Evolutionary conservation across 352 stramenopile genomes (phyloP), one percentile per base, ranked within the genome.

Genomic region (Phytophthora melonis): DNA sequence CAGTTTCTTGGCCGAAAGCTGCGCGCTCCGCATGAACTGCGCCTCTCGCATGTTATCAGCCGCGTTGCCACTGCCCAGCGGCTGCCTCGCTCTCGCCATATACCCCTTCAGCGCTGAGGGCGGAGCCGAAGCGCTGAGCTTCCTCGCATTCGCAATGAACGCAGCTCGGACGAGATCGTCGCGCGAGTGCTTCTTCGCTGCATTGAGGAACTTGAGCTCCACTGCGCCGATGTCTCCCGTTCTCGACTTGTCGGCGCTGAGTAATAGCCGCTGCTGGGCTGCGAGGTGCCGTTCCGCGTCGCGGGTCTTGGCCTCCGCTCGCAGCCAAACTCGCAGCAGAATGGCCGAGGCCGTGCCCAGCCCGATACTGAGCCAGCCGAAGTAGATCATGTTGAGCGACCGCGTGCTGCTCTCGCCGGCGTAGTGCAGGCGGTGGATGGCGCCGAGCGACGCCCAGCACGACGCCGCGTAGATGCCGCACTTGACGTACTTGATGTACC

Each of bases 401-500:
- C 63, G 61, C 7, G 68, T 64, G 39, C 69, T 75, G 63, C 63
- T 66, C 55, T 50, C 45, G 1, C 34, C 74, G 3, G 59, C 63
- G 16, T 79, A 52, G 10, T 75, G 63, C 7, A 83, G 57, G 27
- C 79, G 82, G 54, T 86, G 80, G 62, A 90, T 83, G 5, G 80
- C 82, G 32, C 76, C 81, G 6, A 82, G 50, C 10, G 82, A 87
- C 13, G 84, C 84, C 84, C 81, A 92, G 34, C 75, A 84, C 1
- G 81, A 87, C 21, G 84, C 79, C 4, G 84, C 75, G 50, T 87
- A 92, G 30, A 90, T 85, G 52, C 75, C 80, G 32, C 79, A 78
- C 64, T 90, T 90, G 50, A 87, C 56, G 52, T 80, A 69, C 70
- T 84, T 83, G 64, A 88, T 70, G 45, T 88, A 89, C 84, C 81